Evolutionary conservation across 345 rosid species (phyloP), one percentile per base, ranked within the genome.

Genomic region (Eucalyptus melliodora): DNA sequence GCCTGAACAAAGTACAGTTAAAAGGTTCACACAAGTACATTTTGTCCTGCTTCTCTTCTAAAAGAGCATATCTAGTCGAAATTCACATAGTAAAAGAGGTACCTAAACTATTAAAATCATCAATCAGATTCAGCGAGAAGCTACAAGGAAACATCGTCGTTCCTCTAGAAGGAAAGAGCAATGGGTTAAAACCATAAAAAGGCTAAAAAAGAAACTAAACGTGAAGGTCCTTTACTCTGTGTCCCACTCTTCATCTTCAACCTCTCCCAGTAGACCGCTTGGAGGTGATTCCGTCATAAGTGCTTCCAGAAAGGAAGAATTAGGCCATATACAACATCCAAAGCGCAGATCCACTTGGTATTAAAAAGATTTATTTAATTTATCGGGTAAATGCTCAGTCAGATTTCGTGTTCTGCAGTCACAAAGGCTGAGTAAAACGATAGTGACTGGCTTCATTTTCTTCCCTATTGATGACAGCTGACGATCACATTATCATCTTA

Each of bases 401-500:
- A 56, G 24, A 56, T 24, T 56, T 3, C 27, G 6, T 23, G 62
- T 24, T 2, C 62, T 56, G 13, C n/a, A n/a, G n/a, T 24, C 62
- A 56, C 62, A 23, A 56, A 56, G 62, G 9, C 62, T 9, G 30
- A 56, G 30, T 30, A 56, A 56, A 0, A 56, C 2, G 30, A 56
- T 1, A 23, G 30, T 56, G 27, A 56, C 0, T 24, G 27, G 62
- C 62, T 23, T 56, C 62, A 56, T 56, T 56, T 56, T 24, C 62
- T 56, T 56, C 62, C 62, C 30, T 56, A 24, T 56, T 24, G 0
- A 56, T 56, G 3, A 56, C 4, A 37, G 40, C 2, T 56, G 62
- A 56, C 0, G 13, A 56, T 24, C 3, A 13, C 0, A 0, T 56
- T 2, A 23, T 9, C 62, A 56, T 56, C 5, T 31, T 9, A 31